Evolutionary conservation across 169 alveolate species (phyloP).

Genomic region (Cryptosporidium parvum): DNA sequence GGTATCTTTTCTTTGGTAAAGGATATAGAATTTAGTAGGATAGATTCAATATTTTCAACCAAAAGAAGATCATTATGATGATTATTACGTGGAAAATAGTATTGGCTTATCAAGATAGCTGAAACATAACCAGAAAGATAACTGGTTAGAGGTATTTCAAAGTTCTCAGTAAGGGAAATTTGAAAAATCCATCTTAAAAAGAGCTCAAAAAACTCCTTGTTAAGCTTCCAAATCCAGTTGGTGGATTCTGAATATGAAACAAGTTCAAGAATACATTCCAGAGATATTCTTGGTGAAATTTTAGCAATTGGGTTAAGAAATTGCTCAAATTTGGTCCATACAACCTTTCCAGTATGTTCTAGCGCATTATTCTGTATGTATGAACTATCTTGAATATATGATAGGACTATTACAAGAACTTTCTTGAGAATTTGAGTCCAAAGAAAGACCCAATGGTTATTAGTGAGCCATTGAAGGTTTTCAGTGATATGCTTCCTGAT

Average conservation of each 20-base stretch:
- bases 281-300: slow-evolving; percentile 46
- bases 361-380: not conserved
- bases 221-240: slow-evolving; percentile 38
- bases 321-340: slow-evolving; percentile 25
- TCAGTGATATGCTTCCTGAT: slow-evolving; percentile 56
- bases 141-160: slow-evolving; percentile 32
- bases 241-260: not conserved
- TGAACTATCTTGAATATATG: not conserved
- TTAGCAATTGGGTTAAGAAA: slow-evolving; percentile 21
- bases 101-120: slow-evolving; percentile 11
- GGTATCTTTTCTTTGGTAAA: not conserved
- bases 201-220: slow-evolving; percentile 1
- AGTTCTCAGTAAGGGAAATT: slow-evolving; percentile 34
- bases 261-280: slow-evolving; percentile 25
- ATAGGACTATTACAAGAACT: not conserved
- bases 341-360: not conserved
- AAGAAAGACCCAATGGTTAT: slow-evolving; percentile 62
- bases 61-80: not conserved
- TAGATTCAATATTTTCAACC: not conserved
- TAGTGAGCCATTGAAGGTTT: slow-evolving; percentile 57
- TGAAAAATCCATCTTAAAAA: slow-evolving; percentile 27
- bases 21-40: not conserved
- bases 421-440: slow-evolving; percentile 41
- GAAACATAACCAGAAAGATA: slow-evolving; percentile 21
- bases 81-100: not conserved